Evolutionary conservation across 2,329 filamentous ascomycete species (phyloP), one percentile per base, ranked within the genome.

Genomic region (Nannizzia gypsea): DNA sequence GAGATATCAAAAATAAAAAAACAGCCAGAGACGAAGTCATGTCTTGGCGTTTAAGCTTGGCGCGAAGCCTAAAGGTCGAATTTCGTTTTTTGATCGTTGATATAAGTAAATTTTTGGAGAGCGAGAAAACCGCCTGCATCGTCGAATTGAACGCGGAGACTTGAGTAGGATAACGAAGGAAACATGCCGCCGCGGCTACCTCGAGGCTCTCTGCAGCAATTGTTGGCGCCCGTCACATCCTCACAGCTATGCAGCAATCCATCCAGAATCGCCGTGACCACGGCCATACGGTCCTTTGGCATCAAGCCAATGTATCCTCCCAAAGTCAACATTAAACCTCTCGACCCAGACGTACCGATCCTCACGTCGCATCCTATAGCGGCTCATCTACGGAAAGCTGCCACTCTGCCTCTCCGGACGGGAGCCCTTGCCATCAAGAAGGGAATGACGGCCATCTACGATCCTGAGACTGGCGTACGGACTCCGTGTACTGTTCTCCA

Each of bases 391-490:
- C 81, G 83, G 56, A 83, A 81, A 72, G 75, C 78, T 42, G 76
- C 77, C 64, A 82, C 78, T 0, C 78, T 84, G 9, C 83, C 84
- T 5, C 76, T 82, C 46, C 87, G 93, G 28, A 86, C 90, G 1
- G 93, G 93, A 31, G 85, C 89, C 6, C 80, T 99, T 54, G 90
- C 88, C 11, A 81, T 86, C 71, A 99, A 99, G 77, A 92, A 91
- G 77, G 93, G 93, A 73, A 97, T 99, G 89, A 95, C 90, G 48
- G 91, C 88, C 62, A 76, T 96, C 65, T 97, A 88, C 80, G 86
- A 90, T 69, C 75, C 81, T 0, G 83, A 85, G 67, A 88, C 88
- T 26, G 88, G 89, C 66, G 82, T 81, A 64, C 85, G 92, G 64
- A 87, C 86, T 61, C 81, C 91, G 20, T 96, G 90, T 78, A 99